Base-by-base conservation (phyloP, 305 asterid species). In the Solanum hybrid region DNA sequence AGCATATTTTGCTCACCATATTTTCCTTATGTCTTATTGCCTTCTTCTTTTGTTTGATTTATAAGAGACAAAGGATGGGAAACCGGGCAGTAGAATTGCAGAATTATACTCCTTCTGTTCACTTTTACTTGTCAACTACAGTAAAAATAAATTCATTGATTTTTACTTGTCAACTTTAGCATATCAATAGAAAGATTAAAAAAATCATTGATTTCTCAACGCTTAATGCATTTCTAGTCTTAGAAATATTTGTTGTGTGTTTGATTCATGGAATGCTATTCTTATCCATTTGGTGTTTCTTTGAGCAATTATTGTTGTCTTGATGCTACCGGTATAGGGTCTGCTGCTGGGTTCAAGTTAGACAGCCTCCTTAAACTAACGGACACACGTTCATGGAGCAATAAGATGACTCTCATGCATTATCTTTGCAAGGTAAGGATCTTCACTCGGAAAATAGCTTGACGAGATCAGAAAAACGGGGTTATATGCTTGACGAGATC, bases 281-380 rank as follows among this genome's bases (percentile, higher is more conserved):
- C 27, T 81, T 46, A 51, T 29, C 37, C 37, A 84, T 51, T 84
- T 46, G 42, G 40, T 84, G 75, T 84, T 17, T 3, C 40, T 84
- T 84, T 31, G 87, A 84, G 12, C 20, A 84, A 51, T 84, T 51
- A 29, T 51, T 11, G 13, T 51, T 84, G 71, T 64, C 56, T 79
- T 88, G 29, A 76, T 35, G 90, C 46, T 26, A 78, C 56, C n/a
- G 71, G 29, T 88, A 88, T 91, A 96, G 99, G 99, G 89, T 95
- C 97, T 91, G 99, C 98, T 79, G 96, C 95, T 36, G 99, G 99
- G 71, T 97, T 97, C 94, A 96, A 98, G 88, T 91, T 97, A 88
- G 99, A 97, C 81, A 96, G 99, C 91, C 99, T 97, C 82, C 95
- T 95, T 46, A 97, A 97, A 91, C 98, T 97, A 86, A 93, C 95